Evolutionary conservation across 192 early-diverging fungal species (phyloP), one percentile per base, ranked within the genome.

Genomic region (Coemansia sp.): DNA sequence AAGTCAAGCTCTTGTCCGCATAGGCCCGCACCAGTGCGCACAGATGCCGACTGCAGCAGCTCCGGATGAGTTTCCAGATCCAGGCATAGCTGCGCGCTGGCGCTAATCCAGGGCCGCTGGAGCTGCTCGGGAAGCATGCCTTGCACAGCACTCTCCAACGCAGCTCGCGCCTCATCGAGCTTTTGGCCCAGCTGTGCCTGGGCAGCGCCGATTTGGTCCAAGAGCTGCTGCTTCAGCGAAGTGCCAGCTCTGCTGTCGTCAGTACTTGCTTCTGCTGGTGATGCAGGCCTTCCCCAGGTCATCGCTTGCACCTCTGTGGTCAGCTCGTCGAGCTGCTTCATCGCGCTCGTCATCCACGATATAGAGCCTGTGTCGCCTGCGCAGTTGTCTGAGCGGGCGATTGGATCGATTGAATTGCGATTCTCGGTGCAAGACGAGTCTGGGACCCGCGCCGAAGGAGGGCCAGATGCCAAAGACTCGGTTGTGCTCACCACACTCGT

Each of bases 101-200:
- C 65, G 4, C 59, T 64, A 32, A 79, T 11, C 76, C 76, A 79
- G 0, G 69, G 62, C 17, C 53, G 57, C 56, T 65, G 76, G 2
- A 79, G 53, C 50, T 79, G 76, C 8, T 56, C 60, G 3, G 76
- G 76, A 27, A 79, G 66, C 61, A 79, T 68, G 17, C 60, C 48
- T 8, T 71, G 44, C 18, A 77, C 57, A 5, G 58, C 65, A 8
- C 60, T 39, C 18, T 52, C 68, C 29, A 70, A 56, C 12, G 68
- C 62, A 0, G 46, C 53, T 26, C 44, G 53, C 5, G 75, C 58
- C 4, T 64, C 62, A 19, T 78, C 65, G 19, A 78, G 50, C 17
- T 36, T 66, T 19, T 52, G 37, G 22, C 37, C 56, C 3, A 78
- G 53, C 38, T 65, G 65, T 1, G 60, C 37, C 36, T 68, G 69